Evolutionary conservation across 306 rosid species (phyloP).

Genomic region (Lathyrus sativus): DNA sequence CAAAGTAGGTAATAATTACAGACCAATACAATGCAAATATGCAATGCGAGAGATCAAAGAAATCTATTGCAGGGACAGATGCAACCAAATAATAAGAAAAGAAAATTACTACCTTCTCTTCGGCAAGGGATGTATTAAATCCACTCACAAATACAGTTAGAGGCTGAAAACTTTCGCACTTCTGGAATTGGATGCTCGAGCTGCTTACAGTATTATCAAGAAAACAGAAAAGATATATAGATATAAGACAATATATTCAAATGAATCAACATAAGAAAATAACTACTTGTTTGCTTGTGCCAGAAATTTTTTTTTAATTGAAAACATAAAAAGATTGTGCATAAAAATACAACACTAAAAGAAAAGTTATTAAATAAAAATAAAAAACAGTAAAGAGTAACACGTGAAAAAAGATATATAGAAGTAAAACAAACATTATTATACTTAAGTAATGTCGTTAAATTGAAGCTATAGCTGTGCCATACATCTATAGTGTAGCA

Average conservation of each 20-base stretch:
- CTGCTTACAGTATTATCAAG: constrained; percentile 31
- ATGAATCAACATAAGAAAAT: neutral
- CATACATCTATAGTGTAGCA: no score
- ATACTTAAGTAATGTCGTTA: neutral
- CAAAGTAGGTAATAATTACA: constrained; percentile 8
- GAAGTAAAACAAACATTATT: neutral
- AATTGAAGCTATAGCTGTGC: no score
- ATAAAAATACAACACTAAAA: neutral
- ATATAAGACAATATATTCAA: neutral
- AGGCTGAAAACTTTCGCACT: constrained; percentile 42
- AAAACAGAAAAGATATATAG: neutral
- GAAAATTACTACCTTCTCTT: constrained; percentile 23
- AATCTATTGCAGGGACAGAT: constrained; percentile 9
- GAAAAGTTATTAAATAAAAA: neutral
- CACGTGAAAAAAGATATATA: neutral
- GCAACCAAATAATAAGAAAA: constrained; percentile 2
- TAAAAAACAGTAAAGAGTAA: neutral
- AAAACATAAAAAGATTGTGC: constrained; percentile 6
- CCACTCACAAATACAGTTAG: constrained; percentile 3
- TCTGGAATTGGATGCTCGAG: constrained; percentile 50
- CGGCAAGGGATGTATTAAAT: constrained; percentile 25
- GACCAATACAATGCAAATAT: constrained; percentile 1
- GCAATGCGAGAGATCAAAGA: neutral
- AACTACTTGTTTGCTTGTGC: neutral
- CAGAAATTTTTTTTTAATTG: neutral